These are phyloP conservation scores for Malassezia sp. DNA, from an alignment of 1,284 basidiomycete species.

Conservation along the genomic window DNA sequence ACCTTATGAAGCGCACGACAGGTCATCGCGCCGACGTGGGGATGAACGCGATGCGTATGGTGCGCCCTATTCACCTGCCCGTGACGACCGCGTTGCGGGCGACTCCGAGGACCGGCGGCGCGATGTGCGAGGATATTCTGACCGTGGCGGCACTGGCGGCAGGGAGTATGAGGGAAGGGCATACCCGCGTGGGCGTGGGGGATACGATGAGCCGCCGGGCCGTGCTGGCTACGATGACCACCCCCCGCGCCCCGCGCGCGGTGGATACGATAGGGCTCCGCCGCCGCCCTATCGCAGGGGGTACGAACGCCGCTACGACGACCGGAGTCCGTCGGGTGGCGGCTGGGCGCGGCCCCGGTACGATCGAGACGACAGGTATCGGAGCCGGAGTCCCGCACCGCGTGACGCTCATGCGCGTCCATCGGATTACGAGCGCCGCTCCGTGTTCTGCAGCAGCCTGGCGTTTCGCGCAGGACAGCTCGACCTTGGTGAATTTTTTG, in stretches of 20 bases:
- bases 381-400: slow-evolving; percentile 9
- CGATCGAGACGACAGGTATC: slow-evolving; percentile 13
- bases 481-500: slow-evolving; percentile 96
- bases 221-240: slow-evolving; percentile 11
- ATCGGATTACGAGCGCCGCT: slow-evolving; percentile 64
- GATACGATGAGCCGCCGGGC: slow-evolving; percentile 9
- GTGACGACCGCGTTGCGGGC: neutral
- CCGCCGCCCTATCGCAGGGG: slow-evolving; percentile 13
- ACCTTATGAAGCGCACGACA: neutral
- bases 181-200: no score
- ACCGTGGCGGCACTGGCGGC: no score
- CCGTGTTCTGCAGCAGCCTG: slow-evolving; percentile 95
- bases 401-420: neutral
- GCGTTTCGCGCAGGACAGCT: slow-evolving; percentile 85
- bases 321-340: no score
- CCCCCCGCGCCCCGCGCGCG: slow-evolving; percentile 11
- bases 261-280: slow-evolving; percentile 17
- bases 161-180: neutral
- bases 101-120: neutral
- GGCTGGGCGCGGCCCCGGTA: slow-evolving; percentile 16
- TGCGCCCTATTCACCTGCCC: neutral
- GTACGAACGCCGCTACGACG: no score
- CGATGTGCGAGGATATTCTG: no score
- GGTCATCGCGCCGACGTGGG: slow-evolving; percentile 4
- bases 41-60: slow-evolving; percentile 11